A percentile compares a stretch with the other conserved stretches of the same genome.
phyloP scores from a whole-genome alignment of 495 filamentous ascomycete genomes.

The Penicillium lagena region DNA sequence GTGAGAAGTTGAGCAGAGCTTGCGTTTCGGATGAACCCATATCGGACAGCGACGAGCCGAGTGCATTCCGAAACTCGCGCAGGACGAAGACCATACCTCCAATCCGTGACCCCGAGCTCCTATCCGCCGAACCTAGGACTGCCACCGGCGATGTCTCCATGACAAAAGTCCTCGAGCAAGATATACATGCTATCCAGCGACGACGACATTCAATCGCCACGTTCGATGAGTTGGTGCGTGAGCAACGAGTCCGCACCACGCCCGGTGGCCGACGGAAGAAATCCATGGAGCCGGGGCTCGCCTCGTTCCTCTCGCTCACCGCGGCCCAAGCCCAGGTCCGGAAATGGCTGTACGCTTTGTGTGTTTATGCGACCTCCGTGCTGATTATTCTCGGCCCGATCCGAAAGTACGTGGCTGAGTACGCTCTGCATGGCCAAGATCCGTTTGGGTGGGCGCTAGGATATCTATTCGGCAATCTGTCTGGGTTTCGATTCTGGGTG shows the following conservation, averaged over 20 bases:
- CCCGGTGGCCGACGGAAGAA: slow-evolving; percentile 63
- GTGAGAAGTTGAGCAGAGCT: slow-evolving; percentile 33
- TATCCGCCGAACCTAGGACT: slow-evolving; percentile 8
- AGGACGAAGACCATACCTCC: slow-evolving; percentile 21
- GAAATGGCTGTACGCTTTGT: slow-evolving; percentile 78
- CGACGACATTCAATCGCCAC: slow-evolving; percentile 51
- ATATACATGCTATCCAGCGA: slow-evolving; percentile 7
- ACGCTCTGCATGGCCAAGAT: slow-evolving; percentile 65
- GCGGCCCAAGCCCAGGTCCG: slow-evolving; percentile 64
- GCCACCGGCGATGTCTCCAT: slow-evolving; percentile 14
- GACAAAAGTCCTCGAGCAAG: slow-evolving; percentile 17
- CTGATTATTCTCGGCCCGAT: slow-evolving; percentile 63
- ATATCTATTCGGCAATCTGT: slow-evolving; percentile 80
- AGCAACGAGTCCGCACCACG: slow-evolving; percentile 42
- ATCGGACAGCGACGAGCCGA: slow-evolving; percentile 39
- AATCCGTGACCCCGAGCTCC: slow-evolving; percentile 2
- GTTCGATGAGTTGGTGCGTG: slow-evolving; percentile 25
- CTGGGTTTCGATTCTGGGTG: slow-evolving; percentile 58
- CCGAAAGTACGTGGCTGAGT: slow-evolving; percentile 56
- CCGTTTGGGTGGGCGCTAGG: slow-evolving; percentile 89
- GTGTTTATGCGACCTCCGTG: slow-evolving; percentile 63
- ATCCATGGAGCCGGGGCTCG: slow-evolving; percentile 56
- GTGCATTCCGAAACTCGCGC: slow-evolving; percentile 15
- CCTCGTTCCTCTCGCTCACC: slow-evolving; percentile 74
- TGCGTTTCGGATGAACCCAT: slow-evolving; percentile 26